Evolutionary conservation across 163 green algal genomes (phyloP), one percentile per base, ranked within the genome.

Genomic region (Scenedesmus sp.): DNA sequence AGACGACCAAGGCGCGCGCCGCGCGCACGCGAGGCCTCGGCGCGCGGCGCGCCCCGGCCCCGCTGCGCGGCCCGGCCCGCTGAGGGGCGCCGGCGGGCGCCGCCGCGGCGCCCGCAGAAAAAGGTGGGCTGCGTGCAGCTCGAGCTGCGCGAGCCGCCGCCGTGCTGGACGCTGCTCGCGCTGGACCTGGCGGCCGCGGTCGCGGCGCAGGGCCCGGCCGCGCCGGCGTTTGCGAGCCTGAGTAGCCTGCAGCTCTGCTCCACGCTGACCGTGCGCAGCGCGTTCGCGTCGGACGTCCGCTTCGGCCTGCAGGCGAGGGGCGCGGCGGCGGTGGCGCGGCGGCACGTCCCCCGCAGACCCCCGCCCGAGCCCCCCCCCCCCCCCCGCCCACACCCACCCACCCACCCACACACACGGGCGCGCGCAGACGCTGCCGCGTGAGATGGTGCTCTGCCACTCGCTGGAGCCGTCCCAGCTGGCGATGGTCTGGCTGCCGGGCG

Each of bases 251-350:
- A 93, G 74, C 77, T 94, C 14, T 93, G 90, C 60, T 89, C 89
- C 2, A 92, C 78, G 73, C 84, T 95, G 63, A 84, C 70, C 3
- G 91, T 94, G 63, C 76, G 91, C 0, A 85, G 80, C 20, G 76
- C 88, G 31, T 96, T 92, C 79, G 93, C 87, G 0, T 91, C 83
- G 2, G 87, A 94, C 78, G 70, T 88, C 10, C 82, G 76, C 51
- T 92, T 90, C 47, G 72, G 48, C 13, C 80, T 88, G 53, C 53
- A 85, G 83, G 87, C 90, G 48, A 13, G n/a, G 29, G 36, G 31
- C 36, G 34, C 15, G 60, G 22, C 53, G 15, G 47, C 42, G 28
- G 47, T 31, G 4, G 29, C 7, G n/a, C n/a, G n/a, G n/a, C n/a
- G n/a, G n/a, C n/a, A n/a, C n/a, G n/a, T n/a, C n/a, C n/a, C n/a